phyloP scores from a whole-genome alignment of 441 rosid species.

The Croton laevigatus region DNA sequence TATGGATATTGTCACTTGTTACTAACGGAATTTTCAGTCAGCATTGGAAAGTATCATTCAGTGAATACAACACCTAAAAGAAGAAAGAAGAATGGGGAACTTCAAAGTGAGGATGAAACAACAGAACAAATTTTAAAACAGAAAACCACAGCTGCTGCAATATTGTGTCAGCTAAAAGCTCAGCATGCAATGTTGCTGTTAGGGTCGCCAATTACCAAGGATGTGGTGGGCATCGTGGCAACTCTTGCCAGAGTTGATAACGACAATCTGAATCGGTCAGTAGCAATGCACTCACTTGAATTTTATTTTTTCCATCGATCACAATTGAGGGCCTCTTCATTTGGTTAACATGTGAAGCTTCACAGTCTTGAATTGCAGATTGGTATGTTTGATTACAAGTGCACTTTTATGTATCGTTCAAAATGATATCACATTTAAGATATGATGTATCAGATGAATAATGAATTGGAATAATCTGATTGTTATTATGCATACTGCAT shows the following conservation, averaged over 20 bases:
- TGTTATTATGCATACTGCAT: not conserved
- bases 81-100: conserved; percentile 20
- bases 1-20: not conserved
- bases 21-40: conserved; percentile 31
- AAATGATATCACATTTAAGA: not conserved
- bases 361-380: too few species aligned
- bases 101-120: conserved; percentile 45
- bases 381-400: not conserved
- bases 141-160: conserved; percentile 39
- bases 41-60: conserved; percentile 48
- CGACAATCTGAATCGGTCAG: conserved; percentile 61
- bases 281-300: not conserved
- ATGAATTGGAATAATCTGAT: not conserved
- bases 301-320: not conserved
- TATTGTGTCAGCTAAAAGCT: conserved; percentile 44
- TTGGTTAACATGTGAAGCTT: not conserved
- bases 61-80: conserved; percentile 19
- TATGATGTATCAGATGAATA: not conserved
- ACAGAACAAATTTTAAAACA: conserved; percentile 17
- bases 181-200: conserved; percentile 36
- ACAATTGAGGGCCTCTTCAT: not conserved
- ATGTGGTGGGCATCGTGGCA: conserved; percentile 62
- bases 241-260: conserved; percentile 60
- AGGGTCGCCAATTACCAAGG: conserved; percentile 34
- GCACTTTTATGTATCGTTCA: not conserved